Evolutionary conservation across 441 rosid species (phyloP), one percentile per base, ranked within the genome.

Genomic region (Mallotus repandus): DNA sequence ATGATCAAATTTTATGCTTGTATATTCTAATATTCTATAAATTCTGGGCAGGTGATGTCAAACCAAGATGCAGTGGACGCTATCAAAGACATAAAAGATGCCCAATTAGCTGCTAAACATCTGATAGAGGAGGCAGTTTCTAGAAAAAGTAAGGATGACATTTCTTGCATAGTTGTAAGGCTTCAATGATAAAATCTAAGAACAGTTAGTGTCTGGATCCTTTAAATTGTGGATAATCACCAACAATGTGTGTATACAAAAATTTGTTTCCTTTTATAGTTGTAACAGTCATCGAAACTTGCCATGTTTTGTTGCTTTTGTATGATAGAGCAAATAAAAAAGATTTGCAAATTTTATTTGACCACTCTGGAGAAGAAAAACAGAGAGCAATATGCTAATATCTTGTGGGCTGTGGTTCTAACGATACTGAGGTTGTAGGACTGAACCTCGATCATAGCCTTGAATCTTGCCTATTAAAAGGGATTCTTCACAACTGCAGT

Each of bases 41-140:
- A n/a, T 57, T 32, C 21, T 13, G 48, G 52, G 25, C 82, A 89
- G 97, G 97, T 91, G 18, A 90, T 92, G 93, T 81, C 91, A 15
- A 95, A 95, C 80, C 97, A 90, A 82, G 97, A 92, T 75, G 98
- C 94, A 0, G 88, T 78, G 14, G 92, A 95, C 49, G 76, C 89
- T 19, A 81, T 91, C 72, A 83, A 82, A 87, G 78, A 84, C 72
- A 65, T 87, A 38, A 90, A 88, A 80, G 99, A 95, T 87, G 87
- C 98, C 6, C 82, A 78, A 62, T 75, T 89, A 29, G 98, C 99
- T 1, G 98, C 98, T 10, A 92, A 89, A 82, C 87, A 77, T 68
- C 90, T 92, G 46, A 74, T 91, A 2, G 98, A 92, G 71, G 96
- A 89, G 66, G 99, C 98, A 14, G 79, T 91, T 73, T 76, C 79